Evolutionary conservation across 2,329 filamentous ascomycete species (phyloP), one percentile per base, ranked within the genome.

Genomic region (Sclerotinia nivalis): DNA sequence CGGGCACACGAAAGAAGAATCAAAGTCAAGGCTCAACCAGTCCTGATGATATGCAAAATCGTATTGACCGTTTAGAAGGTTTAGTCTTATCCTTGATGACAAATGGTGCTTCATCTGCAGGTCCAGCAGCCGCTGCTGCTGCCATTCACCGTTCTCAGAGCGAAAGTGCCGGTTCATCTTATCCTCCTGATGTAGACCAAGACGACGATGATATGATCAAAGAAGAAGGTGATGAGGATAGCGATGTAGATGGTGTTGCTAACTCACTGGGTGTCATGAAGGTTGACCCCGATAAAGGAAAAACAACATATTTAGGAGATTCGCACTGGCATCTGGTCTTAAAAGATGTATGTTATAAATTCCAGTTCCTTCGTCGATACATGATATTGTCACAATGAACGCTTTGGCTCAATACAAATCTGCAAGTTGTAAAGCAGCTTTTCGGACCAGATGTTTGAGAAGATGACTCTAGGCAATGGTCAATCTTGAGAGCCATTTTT

Each of bases 31-130:
- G 69, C 84, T 86, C 85, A 75, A 82, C 85, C 68, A 88, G 81
- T 75, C 93, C 95, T 64, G 94, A 97, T 85, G 95, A 97, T 81
- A 97, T 98, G 95, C 95, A 98, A 83, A 97, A 96, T 79, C 91
- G 96, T 79, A 98, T 98, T 82, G 94, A 98, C 83, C 89, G 95
- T 76, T 85, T 98, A 74, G 95, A 98, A 85, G 91, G 92, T 75
- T 83, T 98, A 79, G 95, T 98, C 72, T 82, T 98, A 74, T 96
- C 93, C 40, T 81, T 98, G 78, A 97, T 98, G 95, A 95, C 95
- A 78, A 94, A 92, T 79, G 93, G 93, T 82, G 86, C 85, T n/a
- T 84, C 87, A 73, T 85, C 87, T 68, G 84, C 85, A 60, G 87
- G 87, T 25, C 87, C 87, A 62, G 87, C 87, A n/a, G 83, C 86